Conservation (phyloP, 2,329 filamentous ascomycete species). For the Pseudomassariella vexata region DNA sequence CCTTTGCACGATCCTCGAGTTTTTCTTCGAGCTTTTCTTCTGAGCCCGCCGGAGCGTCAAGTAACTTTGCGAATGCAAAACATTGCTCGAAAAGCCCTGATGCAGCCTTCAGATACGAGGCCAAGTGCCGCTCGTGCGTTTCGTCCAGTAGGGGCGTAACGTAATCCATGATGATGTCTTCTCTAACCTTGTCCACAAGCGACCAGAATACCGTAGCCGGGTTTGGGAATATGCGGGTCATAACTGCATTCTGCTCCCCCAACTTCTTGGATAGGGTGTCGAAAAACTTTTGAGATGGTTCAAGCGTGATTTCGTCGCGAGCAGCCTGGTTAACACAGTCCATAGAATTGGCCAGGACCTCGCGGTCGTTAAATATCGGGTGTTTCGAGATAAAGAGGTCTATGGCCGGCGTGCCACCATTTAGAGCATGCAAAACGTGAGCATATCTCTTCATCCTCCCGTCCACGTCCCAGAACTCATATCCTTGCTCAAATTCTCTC, state of each 20-base stretch:
- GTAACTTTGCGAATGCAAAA: constrained; percentile 66
- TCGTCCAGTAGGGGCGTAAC: constrained; percentile 82
- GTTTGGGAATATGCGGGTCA: constrained; percentile 76
- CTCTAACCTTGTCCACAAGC: constrained; percentile 75
- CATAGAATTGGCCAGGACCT: constrained; percentile 65
- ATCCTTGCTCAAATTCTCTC: constrained; percentile 88
- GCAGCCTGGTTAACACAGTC: constrained; percentile 72
- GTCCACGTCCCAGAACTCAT: constrained; percentile 82
- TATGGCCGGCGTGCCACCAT: constrained; percentile 71
- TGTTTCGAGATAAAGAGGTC: constrained; percentile 89
- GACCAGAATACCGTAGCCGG: constrained; percentile 65
- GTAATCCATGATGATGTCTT: constrained; percentile 83
- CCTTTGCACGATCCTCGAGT: constrained; percentile 59
- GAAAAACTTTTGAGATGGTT: constrained; percentile 79
- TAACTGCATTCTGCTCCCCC: constrained; percentile 75
- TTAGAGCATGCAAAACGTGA: constrained; percentile 74
- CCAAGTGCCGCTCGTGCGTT: constrained; percentile 67
- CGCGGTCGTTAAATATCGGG: constrained; percentile 70
- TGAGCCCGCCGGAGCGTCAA: constrained; percentile 61
- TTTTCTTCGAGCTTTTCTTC: constrained; percentile 54
- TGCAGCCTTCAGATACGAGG: constrained; percentile 77
- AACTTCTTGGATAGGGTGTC: constrained; percentile 66
- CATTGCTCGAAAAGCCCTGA: constrained; percentile 85
- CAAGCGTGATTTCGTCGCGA: constrained; percentile 64
- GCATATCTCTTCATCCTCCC: constrained; percentile 87